Base-by-base conservation (phyloP, 495 filamentous ascomycete genomes). In the Trichoderma asperelloides region DNA sequence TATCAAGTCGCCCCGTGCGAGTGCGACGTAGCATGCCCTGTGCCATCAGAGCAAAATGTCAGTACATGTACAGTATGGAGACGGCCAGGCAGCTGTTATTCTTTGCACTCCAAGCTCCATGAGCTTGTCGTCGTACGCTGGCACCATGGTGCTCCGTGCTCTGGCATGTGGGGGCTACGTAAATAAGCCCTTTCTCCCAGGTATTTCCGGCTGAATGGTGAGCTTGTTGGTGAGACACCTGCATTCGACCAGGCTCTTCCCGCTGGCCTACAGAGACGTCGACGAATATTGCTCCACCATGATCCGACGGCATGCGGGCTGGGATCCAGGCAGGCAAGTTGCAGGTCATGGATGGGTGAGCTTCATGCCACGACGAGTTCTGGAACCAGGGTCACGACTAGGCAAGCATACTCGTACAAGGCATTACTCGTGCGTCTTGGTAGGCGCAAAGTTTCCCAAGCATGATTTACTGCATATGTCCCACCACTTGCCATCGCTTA, bases 171-270 rank as follows among this genome's bases (percentile, higher is more conserved):
- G 55, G 55, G 55, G 55, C 55, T 30, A 28, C 55, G 55, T 60
- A 18, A 60, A 60, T 60, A 60, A 60, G 11, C 13, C 55, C 27
- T 30, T 60, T 11, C 27, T 30, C 16, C 55, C 11, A 60, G 55
- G 55, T 60, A 60, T 60, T 60, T 60, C 55, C 55, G 55, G 55
- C 55, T 60, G 23, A 60, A 60, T 60, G 55, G 27, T 60, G 55
- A 60, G 55, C 55, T 60, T 60, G 55, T 21, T 60, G 55, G 55
- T 60, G 55, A 60, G 55, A 60, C 55, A 60, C 23, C 55, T 18
- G 55, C 55, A 60, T 18, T 60, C 8, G 55, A 60, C 55, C 55
- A 27, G 55, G 55, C 47, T 51, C 47, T 21, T 51, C 47, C 47
- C 47, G 47, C 21, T 51, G 47, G 16, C 15, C 55, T 13, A 60